A percentile compares a stretch with the other conserved stretches of the same genome.
These are phyloP conservation scores for Tolypocladium tundrense DNA, from an alignment of 2,329 filamentous ascomycete genomes.

Conservation along the genomic window DNA sequence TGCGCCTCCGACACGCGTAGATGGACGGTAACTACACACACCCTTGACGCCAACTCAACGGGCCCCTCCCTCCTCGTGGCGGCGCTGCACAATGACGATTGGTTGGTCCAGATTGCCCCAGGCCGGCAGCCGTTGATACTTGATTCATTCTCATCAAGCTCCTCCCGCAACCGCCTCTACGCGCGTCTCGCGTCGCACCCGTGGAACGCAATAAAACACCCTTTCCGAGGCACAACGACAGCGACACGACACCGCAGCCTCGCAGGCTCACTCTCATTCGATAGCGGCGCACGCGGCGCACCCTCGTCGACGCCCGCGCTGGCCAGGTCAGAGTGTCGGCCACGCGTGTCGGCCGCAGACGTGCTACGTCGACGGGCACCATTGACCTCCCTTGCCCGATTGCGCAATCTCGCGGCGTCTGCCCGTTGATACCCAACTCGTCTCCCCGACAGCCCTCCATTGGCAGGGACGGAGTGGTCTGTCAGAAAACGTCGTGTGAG, in stretches of 20 bases:
- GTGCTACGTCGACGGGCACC: neutral
- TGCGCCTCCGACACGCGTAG: neutral
- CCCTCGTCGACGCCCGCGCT: neutral
- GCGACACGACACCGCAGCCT: neutral
- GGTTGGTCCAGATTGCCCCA: neutral
- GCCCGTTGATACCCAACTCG: neutral
- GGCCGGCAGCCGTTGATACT: neutral
- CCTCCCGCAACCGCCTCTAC: neutral
- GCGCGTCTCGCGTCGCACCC: neutral
- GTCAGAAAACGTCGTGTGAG: neutral
- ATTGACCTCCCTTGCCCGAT: neutral
- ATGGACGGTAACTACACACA: too few species aligned
- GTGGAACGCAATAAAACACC: neutral
- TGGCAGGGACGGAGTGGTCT: neutral
- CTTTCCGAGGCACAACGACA: neutral
- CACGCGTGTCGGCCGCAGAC: neutral
- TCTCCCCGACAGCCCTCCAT: neutral
- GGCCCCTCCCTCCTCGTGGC: neutral
- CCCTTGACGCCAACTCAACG: too few species aligned
- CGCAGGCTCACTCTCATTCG: neutral
- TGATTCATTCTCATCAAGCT: neutral
- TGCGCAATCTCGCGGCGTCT: neutral
- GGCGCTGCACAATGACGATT: slow-evolving; percentile 4
- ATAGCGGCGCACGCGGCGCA: neutral
- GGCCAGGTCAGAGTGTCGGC: neutral